Conservation (phyloP, 2,329 filamentous ascomycete species). For the Macrophomina phaseolina region DNA sequence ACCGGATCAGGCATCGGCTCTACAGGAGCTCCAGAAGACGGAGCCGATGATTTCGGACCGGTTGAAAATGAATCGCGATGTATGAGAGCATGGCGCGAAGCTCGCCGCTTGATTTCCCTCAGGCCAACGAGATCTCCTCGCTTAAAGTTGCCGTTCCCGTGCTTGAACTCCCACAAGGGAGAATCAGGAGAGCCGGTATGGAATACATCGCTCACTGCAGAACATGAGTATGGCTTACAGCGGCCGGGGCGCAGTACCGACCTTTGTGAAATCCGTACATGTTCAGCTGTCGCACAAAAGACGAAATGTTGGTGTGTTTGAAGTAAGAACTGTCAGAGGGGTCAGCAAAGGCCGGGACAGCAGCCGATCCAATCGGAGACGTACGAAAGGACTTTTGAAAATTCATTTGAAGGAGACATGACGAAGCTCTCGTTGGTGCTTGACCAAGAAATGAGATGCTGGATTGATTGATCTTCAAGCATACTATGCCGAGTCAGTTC, state of each 20-base stretch:
- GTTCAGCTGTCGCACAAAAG: constrained; percentile 95
- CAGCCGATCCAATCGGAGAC: constrained; percentile 48
- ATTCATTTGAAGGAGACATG: constrained; percentile 96
- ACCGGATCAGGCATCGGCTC: constrained; percentile 80
- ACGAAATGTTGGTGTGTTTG: constrained; percentile 99
- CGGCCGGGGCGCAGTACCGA: constrained; percentile 43
- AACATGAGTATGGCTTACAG: constrained; percentile 13
- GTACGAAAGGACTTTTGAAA: constrained; percentile 96
- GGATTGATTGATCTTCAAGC: constrained; percentile 91
- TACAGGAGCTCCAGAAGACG: constrained; percentile 83
- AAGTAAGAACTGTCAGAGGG: constrained; percentile 80
- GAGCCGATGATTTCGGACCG: constrained; percentile 72
- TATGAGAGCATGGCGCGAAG: constrained; percentile 89
- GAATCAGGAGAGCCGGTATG: constrained; percentile 93
- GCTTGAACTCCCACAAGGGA: constrained; percentile 98
- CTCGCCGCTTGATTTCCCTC: constrained; percentile 92
- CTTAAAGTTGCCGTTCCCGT: constrained; percentile 96
- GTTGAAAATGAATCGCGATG: constrained; percentile 84
- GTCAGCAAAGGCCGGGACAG: neutral
- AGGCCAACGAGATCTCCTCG: constrained; percentile 89
- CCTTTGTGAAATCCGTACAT: constrained; percentile 99
- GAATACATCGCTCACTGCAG: constrained; percentile 92
- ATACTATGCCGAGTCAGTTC: constrained; percentile 67
- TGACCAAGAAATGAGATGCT: constrained; percentile 97
- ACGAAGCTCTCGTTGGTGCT: constrained; percentile 94